Evolutionary conservation across 2,329 filamentous ascomycete genomes (phyloP), one percentile per base, ranked within the genome.

Genomic region (Diaporthe amygdali): DNA sequence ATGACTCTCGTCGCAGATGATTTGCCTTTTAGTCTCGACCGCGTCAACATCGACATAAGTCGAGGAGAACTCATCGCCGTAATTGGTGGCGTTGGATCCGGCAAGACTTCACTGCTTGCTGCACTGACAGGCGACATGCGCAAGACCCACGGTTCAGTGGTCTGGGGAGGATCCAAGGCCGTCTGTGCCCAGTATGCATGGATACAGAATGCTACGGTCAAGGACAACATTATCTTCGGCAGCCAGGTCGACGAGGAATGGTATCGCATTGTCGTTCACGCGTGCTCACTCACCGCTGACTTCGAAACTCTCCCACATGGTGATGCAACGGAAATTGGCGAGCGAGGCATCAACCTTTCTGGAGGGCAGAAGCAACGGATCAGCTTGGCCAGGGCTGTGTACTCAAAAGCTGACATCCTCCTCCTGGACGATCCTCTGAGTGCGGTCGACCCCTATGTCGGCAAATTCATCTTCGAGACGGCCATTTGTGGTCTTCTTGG

Each of bases 141-240:
- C 55, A 93, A 92, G 80, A 97, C 93, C 0, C 84, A 83, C 4
- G 95, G 95, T 15, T 87, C 92, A 44, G 88, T 97, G 8, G 88
- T 89, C 0, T 88, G 96, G 76, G 94, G 95, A 46, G 94, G 94
- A 0, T 92, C 91, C 3, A 87, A 95, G 73, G 94, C 96, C 0
- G 98, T 97, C 77, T 98, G 96, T 75, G 96, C 96, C 0, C 96
- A 99, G 79, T 97, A 97, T 78, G 94, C 96, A 0, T 99, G 96
- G 96, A 97, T 99, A 64, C 96, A 98, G 79, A 98, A 98, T 77
- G 88, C 94, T 30, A 94, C 93, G 0, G 89, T 98, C 7, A 91
- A 90, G 74, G 90, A 97, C 41, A 99, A 99, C 78, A 97, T 99
- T 72, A 82, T 94, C 0, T 98, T 98, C 77, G 96, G 96, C 15